Base-by-base conservation (phyloP, 768 basidiomycete species). In the Serendipita indica region DNA sequence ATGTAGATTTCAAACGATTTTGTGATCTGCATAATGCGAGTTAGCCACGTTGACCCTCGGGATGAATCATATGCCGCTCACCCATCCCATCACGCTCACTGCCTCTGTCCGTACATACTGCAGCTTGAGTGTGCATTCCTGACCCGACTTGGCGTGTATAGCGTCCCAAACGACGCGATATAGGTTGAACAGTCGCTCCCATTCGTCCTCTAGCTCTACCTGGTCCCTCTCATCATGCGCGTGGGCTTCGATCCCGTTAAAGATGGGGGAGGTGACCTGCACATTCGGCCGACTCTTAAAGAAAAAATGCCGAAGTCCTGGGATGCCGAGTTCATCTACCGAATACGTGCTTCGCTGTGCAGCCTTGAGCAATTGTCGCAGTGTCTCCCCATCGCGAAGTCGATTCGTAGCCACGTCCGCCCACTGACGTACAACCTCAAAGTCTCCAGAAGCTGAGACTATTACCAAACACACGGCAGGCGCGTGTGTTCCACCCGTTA, bases 61-160 rank as follows among this genome's bases (percentile, higher is more conserved):
- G n/a, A 14, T 18, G 20, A 57, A 35, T 14, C 27, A n/a, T 20
- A 49, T 12, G 39, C 27, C n/a, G 67, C 86, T 59, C 67, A 97
- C 93, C 94, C 96, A 97, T 43, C 90, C 94, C 75, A 98, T 80
- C 27, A 94, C 82, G 58, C 83, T 83, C 72, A 97, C 96, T 43
- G 81, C 80, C 58, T 86, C 82, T 0, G 90, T 91, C 5, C 82
- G 80, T 12, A 94, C 74, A 66, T 88, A 96, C 62, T 94, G 86
- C 61, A 98, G 71, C 70, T 92, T 93, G 62, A 94, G 73, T 0
- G 85, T 77, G 1, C 79, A 78, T 57, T 80, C 80, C 65, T 91
- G 89, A 1, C 87, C 84, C 0, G 91, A 91, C 64, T 86, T 86
- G 5, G 86, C 87, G 66, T 98, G 94, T 16, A 99, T 83, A 0